These are phyloP conservation scores for Xylariaceae sp. DNA, from an alignment of 2,329 filamentous ascomycete species.

Conservation along the genomic window DNA sequence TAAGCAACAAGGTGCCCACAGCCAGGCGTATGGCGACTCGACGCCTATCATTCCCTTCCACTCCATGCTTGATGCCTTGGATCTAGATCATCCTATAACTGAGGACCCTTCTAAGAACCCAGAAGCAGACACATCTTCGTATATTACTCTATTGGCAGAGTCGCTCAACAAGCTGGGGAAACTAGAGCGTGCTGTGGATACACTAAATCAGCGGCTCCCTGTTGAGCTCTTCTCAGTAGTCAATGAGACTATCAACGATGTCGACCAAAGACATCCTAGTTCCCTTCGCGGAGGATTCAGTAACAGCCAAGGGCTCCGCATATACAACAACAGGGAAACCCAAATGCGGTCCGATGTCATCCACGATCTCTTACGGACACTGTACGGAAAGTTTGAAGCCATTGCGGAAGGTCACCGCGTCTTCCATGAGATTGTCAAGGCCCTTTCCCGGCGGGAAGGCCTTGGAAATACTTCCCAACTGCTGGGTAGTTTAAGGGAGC, in stretches of 20 bases:
- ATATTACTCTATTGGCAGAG: slow-evolving; percentile 82
- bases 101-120: slow-evolving; percentile 92
- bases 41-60: slow-evolving; percentile 50
- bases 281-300: slow-evolving; percentile 56
- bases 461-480: slow-evolving; percentile 58
- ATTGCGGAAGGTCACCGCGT: slow-evolving; percentile 94
- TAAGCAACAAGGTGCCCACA: slow-evolving; percentile 55
- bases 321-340: slow-evolving; percentile 64
- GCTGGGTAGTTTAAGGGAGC: slow-evolving; percentile 84
- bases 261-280: slow-evolving; percentile 87
- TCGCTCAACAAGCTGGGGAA: slow-evolving; percentile 83
- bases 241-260: slow-evolving; percentile 89
- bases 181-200: slow-evolving; percentile 79
- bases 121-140: slow-evolving; percentile 91
- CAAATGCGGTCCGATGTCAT: slow-evolving; percentile 78
- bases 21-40: slow-evolving; percentile 44
- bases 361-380: slow-evolving; percentile 81
- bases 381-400: slow-evolving; percentile 95
- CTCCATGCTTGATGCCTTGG: slow-evolving; percentile 53
- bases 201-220: slow-evolving; percentile 84
- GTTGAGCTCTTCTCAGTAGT: slow-evolving; percentile 92
- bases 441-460: slow-evolving; percentile 77
- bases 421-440: slow-evolving; percentile 84
- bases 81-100: slow-evolving; percentile 56
- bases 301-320: slow-evolving; percentile 52